Percentiles rank a stretch among this genome's conserved stretches.
These are phyloP conservation scores for Yueomyces sinensis DNA, from an alignment of 805 yeast genomes.

Conservation along the genomic window DNA sequence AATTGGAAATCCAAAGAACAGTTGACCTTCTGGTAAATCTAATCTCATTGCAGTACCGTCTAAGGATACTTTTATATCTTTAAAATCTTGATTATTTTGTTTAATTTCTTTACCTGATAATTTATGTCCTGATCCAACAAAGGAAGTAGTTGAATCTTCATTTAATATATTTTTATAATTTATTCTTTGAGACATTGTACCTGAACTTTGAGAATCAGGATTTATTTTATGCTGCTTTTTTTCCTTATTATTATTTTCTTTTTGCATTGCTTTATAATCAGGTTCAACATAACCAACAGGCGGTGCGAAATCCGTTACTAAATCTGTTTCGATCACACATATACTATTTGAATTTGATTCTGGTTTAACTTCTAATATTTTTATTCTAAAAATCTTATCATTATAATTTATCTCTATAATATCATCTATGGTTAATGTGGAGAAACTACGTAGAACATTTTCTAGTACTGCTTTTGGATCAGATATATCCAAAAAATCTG, in stretches of 20 bases:
- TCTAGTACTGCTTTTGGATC: constrained; percentile 97
- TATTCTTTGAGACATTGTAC: constrained; percentile 57
- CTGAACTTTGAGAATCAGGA: constrained; percentile 31
- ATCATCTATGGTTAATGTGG: constrained; percentile 77
- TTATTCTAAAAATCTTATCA: constrained; percentile 61
- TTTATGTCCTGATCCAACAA: constrained; percentile 55
- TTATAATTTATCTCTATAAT: constrained; percentile 77
- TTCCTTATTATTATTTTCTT: constrained; percentile 17
- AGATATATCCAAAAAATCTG: constrained; percentile 80
- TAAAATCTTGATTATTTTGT: constrained; percentile 4
- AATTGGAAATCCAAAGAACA: constrained; percentile 88
- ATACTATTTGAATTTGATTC: constrained; percentile 51
- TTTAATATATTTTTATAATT: constrained; percentile 49
- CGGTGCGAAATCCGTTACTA: constrained; percentile 96
- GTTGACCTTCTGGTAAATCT: constrained; percentile 65
- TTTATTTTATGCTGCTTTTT: constrained; percentile 16
- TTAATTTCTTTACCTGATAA: constrained; percentile 42
- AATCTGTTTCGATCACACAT: constrained; percentile 92
- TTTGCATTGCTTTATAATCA: constrained; percentile 35
- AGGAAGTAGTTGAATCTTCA: constrained; percentile 23
- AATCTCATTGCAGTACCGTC: constrained; percentile 62
- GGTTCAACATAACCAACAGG: constrained; percentile 98
- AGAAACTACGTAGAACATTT: constrained; percentile 78
- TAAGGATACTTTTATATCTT: constrained; percentile 34
- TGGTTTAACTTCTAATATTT: constrained; percentile 80